Base-by-base conservation (phyloP, 345 rosid genomes). In the Mercurialis annua region DNA sequence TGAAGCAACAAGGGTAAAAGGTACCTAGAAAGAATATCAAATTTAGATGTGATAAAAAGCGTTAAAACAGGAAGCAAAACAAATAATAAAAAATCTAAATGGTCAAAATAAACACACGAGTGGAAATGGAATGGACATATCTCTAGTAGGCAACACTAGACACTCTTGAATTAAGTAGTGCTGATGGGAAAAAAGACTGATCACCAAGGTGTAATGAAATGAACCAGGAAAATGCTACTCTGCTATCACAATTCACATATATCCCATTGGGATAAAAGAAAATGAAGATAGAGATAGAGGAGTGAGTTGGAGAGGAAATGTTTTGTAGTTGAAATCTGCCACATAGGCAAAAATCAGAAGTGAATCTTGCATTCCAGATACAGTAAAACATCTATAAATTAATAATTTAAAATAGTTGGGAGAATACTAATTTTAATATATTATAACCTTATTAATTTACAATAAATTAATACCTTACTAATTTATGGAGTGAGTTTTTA, bases 1-100 rank as follows among this genome's bases (percentile, higher is more conserved):
- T 94, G 99, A 62, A 94, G 90, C 85, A 94, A 77, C 79, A 92
- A 76, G 38, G 99, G 99, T 66, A 94, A 71, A 51, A 94, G 97
- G 78, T 81, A 92, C 99, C 99, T 94, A 83, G 44, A 36, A 72
- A 57, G 29, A 78, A 77, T 47, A 67, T 71, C 73, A 69, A 68
- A 30, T 34, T 66, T 16, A 64, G 38, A 23, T 34, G 34, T 47
- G 26, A 16, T 20, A 30, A 67, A 14, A 62, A 5, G 6, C 29
- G 42, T 23, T 24, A 38, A 34, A 4, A 43, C 2, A 26, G 24
- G 23, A 24, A 26, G 9, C 0, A 21, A 16, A 12, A 61, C 23
- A 11, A 6, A 30, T 14, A 49, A 24, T 34, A 1, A 34, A 65
- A 65, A n/a, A 65, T 50, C 12, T 34, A 7, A 21, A 6, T 27